These are phyloP conservation scores for Paramyrothecium sp. DNA, from an alignment of 2,329 filamentous ascomycete species.

Conservation along the genomic window DNA sequence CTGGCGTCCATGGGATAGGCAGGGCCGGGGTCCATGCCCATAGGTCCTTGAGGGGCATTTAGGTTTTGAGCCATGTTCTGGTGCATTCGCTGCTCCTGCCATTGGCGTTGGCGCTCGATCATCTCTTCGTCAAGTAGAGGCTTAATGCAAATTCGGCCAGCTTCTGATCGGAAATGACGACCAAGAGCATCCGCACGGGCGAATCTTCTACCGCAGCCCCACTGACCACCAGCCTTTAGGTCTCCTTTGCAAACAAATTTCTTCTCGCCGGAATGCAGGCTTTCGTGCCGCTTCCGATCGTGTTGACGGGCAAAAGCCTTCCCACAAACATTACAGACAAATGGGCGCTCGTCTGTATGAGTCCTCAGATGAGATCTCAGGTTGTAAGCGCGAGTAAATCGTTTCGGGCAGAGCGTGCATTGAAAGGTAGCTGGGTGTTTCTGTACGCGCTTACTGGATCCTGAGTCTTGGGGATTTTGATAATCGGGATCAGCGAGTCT, in stretches of 20 bases:
- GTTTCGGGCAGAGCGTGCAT: conserved; percentile 88
- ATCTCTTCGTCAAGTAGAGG: conserved; percentile 96
- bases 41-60: conserved; percentile 49
- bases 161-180: conserved; percentile 92
- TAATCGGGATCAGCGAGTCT: conserved; percentile 87
- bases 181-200: conserved; percentile 93
- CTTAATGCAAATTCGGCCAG: conserved; percentile 93
- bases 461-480: conserved; percentile 61
- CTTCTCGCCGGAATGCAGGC: conserved; percentile 94
- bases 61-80: conserved; percentile 63
- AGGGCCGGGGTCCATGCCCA: conserved; percentile 59
- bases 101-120: conserved; percentile 71
- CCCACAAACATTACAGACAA: conserved; percentile 93
- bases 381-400: conserved; percentile 96
- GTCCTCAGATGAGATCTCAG: conserved; percentile 92
- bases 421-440: conserved; percentile 98
- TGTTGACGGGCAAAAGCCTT: conserved; percentile 98
- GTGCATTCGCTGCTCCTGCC: conserved; percentile 69
- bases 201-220: conserved; percentile 92
- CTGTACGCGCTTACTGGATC: conserved; percentile 78
- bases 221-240: conserved; percentile 76
- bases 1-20: conserved; percentile 56
- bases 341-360: conserved; percentile 94
- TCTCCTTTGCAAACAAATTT: conserved; percentile 97
- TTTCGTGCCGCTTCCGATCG: conserved; percentile 95